Evolutionary conservation across 2,329 filamentous ascomycete species (phyloP).

Genomic region (Epichloe bromicola): DNA sequence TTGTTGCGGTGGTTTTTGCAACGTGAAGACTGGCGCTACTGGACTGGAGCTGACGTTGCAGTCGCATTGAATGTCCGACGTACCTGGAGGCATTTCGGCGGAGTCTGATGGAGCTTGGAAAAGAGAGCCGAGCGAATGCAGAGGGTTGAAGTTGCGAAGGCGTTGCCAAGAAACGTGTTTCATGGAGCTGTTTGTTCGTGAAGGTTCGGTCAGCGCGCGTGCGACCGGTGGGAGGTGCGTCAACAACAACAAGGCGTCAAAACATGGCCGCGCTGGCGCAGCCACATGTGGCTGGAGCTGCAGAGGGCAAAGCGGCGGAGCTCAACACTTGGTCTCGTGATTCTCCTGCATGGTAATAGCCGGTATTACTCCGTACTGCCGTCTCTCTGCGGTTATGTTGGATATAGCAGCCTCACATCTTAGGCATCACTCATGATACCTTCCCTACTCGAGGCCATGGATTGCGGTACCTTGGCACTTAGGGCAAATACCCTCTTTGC

Average conservation of each 20-base stretch:
- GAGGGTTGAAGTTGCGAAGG: background rate
- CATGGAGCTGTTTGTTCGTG: background rate
- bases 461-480: no score
- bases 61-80: background rate
- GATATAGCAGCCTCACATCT: no score
- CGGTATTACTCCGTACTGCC: no score
- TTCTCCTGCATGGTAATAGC: no score
- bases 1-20: background rate
- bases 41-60: background rate
- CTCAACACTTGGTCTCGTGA: no score
- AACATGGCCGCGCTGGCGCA: background rate
- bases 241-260: background rate
- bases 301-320: no score
- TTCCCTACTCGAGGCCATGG: no score
- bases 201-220: background rate
- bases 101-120: background rate
- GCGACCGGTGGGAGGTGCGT: background rate
- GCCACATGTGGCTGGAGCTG: background rate
- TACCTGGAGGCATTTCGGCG: slow-evolving; percentile 5
- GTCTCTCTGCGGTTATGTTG: no score
- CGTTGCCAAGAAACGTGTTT: background rate
- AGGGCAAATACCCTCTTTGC: no score
- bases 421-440: no score
- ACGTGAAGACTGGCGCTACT: background rate
- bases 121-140: background rate